Evolutionary conservation across 257 asterid genomes (phyloP), one percentile per base, ranked within the genome.

Genomic region (Plectranthus barbatus): DNA sequence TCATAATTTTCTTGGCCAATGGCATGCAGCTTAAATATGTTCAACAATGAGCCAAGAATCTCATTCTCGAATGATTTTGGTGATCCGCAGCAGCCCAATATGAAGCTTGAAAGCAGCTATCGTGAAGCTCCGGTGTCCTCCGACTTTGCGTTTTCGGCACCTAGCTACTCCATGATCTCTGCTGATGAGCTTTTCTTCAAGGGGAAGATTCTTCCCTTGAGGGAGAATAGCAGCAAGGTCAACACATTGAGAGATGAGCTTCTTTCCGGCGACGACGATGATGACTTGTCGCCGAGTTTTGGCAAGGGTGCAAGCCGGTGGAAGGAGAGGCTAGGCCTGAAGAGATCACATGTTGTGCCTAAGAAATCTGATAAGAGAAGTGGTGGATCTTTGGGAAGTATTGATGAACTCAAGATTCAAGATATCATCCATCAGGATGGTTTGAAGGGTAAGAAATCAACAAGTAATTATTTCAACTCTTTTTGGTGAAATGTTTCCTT

Each of bases 31-130:
- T 24, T 90, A 71, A 87, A 88, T 73, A 68, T 82, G 87, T 66
- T 81, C 72, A 85, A 77, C 71, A 83, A 83, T 67, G 95, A 89
- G 10, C 95, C 97, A 74, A 82, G 96, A 82, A 87, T 91, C 72
- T 91, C 97, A 37, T 91, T 91, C 83, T 91, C 98, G 3, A 88
- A 77, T 60, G 96, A 91, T 29, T 88, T 91, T 62, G 83, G 72
- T n/a, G 94, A 88, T 58, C 29, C 80, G 19, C 77, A 79, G 46
- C 88, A 69, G 62, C 71, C 74, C 18, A 61, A n/a, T n/a, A n/a
- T 59, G 24, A 89, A 80, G 76, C 85, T 74, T 7, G 91, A 82
- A 12, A 77, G 69, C 74, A 81, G 75, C 83, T 86, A 88, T 19
- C 76, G 84, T 50, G 96, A 91, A 44, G 94, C 95, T 7, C 96